Evolutionary conservation across 345 rosid genomes (phyloP).

Genomic region (Acer campestre): DNA sequence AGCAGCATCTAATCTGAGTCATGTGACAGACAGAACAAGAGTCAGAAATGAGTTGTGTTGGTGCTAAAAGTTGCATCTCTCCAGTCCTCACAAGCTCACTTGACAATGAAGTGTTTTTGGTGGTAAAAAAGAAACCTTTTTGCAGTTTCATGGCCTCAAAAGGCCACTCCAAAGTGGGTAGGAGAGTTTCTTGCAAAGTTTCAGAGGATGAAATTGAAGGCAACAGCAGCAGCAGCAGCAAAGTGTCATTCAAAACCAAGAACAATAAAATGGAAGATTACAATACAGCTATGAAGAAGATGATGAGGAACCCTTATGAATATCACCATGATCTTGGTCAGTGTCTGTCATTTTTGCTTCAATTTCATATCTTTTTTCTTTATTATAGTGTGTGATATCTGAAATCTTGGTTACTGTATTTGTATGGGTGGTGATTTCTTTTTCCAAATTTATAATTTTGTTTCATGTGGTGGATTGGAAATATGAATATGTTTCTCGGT

Average conservation of each 20-base stretch:
- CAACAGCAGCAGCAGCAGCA: constrained; percentile 17
- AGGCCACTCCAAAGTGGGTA: constrained; percentile 24
- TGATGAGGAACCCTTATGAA: constrained; percentile 92
- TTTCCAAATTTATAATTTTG: not conserved
- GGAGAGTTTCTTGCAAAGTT: constrained; percentile 43
- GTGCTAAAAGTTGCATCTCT: constrained; percentile 36
- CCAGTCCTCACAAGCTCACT: constrained; percentile 15
- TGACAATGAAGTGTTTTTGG: constrained; percentile 23
- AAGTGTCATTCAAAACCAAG: constrained; percentile 40
- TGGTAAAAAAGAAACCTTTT: constrained; percentile 15
- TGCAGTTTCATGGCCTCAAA: constrained; percentile 27
- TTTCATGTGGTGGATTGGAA: not conserved
- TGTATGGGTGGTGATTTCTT: not conserved
- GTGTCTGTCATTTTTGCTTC: not conserved
- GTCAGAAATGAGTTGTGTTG: constrained; percentile 34
- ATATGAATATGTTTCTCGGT: constrained; percentile 8
- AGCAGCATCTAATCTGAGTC: not conserved
- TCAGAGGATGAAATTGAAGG: constrained; percentile 47
- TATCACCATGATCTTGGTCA: constrained; percentile 93
- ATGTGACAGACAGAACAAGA: not conserved
- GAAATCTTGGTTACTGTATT: not conserved
- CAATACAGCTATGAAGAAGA: constrained; percentile 78
- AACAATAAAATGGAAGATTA: constrained; percentile 65
- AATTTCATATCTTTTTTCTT: not conserved
- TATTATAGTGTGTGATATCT: not conserved